Base-by-base conservation (phyloP, 805 yeast species). In the Candida corydali region DNA sequence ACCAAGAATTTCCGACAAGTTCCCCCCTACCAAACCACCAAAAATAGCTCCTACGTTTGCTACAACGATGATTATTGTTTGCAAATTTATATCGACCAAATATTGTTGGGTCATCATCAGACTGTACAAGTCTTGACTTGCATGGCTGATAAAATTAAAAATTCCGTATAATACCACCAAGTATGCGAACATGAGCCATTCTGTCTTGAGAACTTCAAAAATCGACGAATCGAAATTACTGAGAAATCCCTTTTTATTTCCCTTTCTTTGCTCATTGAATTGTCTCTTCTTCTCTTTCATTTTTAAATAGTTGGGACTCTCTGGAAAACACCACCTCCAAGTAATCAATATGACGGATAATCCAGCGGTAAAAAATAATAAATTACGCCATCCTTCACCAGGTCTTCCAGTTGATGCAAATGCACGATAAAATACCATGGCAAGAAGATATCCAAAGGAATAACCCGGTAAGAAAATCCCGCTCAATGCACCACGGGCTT, bases 391-490 rank as follows among this genome's bases (percentile, higher is more conserved):
- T 0, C 65, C 59, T 38, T 75, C 67, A 0, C 67, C 62, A 1
- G 61, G 47, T 3, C 79, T 63, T n/a, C 34, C 29, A 25, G 51
- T 51, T 50, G 71, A 75, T 7, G 73, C 76, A 42, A 81, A 73
- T 23, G 82, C 82, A 54, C 86, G 66, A 42, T 75, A 74, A 61
- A 80, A 81, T 17, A 80, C 65, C 34, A 79, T 84, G 5, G 79
- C 86, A 41, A 80, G 52, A 17, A 81, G 59, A 47, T 79, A 80
- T 17, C 88, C 88, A 32, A 81, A 70, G 1, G 84, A 81, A 47
- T 81, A 86, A 42, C 95, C 95, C 55, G 85, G 83, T 59, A 86
- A 95, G 53, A 86, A 75, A 28, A 84, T 56, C 32, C 86, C 86
- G 24, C 80, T 73, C 32, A 80, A 57, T 39, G 79, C 65, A 31